Conservation (phyloP, 352 stramenopile species). For the Albugo laibachii region DNA sequence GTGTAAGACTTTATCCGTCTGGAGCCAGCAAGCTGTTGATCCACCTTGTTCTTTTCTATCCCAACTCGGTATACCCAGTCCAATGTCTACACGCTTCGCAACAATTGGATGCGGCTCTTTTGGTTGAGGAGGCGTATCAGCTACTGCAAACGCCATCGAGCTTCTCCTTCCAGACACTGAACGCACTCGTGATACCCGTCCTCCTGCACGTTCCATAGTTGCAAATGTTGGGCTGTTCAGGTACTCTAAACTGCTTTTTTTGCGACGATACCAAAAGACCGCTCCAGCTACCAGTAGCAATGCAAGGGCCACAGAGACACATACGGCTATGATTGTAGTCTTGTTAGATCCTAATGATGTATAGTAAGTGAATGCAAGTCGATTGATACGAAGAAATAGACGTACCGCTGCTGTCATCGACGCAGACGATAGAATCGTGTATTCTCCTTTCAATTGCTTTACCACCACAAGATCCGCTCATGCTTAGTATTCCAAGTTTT, state of each 20-base stretch:
- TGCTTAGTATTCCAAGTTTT: neutral
- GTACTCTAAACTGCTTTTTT: slow-evolving; percentile 11
- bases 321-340: slow-evolving; percentile 27
- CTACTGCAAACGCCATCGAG: neutral
- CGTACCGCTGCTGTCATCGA: slow-evolving; percentile 9
- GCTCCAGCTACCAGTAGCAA: slow-evolving; percentile 23
- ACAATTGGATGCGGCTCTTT: slow-evolving; percentile 4
- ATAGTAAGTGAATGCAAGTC: slow-evolving; percentile 1
- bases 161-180: slow-evolving; percentile 2
- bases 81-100: too few species aligned
- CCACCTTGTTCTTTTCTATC: slow-evolving; percentile 13
- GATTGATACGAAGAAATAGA: neutral
- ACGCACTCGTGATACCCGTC: neutral
- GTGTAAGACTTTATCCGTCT: neutral
- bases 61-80: neutral
- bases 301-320: slow-evolving; percentile 25
- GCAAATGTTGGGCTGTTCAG: slow-evolving; percentile 1
- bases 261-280: slow-evolving; percentile 26
- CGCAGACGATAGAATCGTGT: slow-evolving; percentile 30
- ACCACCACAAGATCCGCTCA: neutral
- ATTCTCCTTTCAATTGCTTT: slow-evolving; percentile 18
- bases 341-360: slow-evolving; percentile 11
- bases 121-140: slow-evolving; percentile 5
- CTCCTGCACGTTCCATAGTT: slow-evolving; percentile 4
- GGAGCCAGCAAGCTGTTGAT: slow-evolving; percentile 2